These are phyloP conservation scores for Ceratocystiopsis minuta DNA, from an alignment of 2,329 filamentous ascomycete species.

Conservation along the genomic window DNA sequence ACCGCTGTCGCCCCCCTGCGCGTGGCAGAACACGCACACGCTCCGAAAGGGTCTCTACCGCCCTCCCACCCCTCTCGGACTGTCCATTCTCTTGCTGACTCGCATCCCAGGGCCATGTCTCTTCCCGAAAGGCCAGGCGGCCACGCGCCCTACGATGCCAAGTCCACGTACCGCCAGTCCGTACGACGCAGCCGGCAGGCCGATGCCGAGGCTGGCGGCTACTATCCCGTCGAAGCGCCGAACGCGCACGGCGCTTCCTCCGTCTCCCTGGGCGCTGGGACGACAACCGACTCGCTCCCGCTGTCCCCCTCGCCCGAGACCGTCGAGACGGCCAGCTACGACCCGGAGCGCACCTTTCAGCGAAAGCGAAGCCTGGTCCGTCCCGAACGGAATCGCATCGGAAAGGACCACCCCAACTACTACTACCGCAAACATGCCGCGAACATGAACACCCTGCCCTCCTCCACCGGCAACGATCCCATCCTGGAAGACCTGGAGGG, in stretches of 20 bases:
- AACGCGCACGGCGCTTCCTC: conserved; percentile 39
- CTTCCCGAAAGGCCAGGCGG: conserved; percentile 47
- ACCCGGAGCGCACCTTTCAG: conserved; percentile 23
- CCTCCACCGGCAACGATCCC: conserved; percentile 81
- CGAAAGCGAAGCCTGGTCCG: conserved; percentile 80
- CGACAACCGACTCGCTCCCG: too few species aligned
- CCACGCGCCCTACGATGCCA: conserved; percentile 40
- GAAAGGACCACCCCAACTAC: conserved; percentile 81
- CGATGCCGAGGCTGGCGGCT: conserved; percentile 51
- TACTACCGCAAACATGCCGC: conserved; percentile 89
- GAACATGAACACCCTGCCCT: conserved; percentile 79
- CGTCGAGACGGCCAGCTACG: conserved; percentile 4
- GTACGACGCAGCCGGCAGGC: conserved; percentile 45
- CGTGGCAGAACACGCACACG: too few species aligned
- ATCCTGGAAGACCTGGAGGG: conserved; percentile 62
- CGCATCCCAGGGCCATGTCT: conserved; percentile 34
- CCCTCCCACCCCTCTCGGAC: background rate
- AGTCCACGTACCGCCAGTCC: conserved; percentile 48
- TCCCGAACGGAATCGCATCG: conserved; percentile 73
- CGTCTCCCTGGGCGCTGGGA: too few species aligned
- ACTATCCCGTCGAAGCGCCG: conserved; percentile 23
- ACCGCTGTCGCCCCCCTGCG: too few species aligned
- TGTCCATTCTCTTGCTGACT: background rate
- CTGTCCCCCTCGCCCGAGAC: conserved; percentile 30
- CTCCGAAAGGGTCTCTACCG: too few species aligned